Conservation (phyloP, 768 basidiomycete species). For the Erythrobasidium yunnanense region DNA sequence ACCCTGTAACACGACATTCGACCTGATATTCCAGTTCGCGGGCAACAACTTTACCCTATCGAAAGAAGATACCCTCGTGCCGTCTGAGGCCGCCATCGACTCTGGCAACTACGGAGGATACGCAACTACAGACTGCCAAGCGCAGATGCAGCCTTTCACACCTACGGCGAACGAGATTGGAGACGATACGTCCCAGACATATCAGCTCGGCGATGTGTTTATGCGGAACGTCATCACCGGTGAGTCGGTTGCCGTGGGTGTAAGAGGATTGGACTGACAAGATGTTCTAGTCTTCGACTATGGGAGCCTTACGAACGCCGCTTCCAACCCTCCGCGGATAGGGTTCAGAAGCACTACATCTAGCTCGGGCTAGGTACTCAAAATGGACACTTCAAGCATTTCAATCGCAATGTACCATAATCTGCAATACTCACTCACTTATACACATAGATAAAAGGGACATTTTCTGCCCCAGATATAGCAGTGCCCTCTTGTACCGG, state of each 20-base stretch:
- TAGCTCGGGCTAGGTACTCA: not conserved
- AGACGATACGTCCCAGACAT: constrained; percentile 11
- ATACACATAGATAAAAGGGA: not conserved
- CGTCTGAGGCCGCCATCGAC: constrained; percentile 15
- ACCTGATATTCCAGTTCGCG: constrained; percentile 22
- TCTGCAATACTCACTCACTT: not conserved
- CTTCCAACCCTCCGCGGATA: constrained; percentile 22
- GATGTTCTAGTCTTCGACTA: constrained; percentile 17
- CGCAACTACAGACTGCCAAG: constrained; percentile 14
- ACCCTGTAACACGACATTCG: constrained; percentile 10
- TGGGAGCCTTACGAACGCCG: constrained; percentile 7
- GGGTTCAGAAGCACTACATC: constrained; percentile 18
- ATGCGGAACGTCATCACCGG: constrained; percentile 22
- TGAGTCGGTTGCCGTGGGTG: constrained; percentile 2
- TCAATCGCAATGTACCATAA: not conserved
- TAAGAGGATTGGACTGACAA: not conserved
- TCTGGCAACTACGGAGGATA: constrained; percentile 21
- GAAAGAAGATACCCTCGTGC: constrained; percentile 16
- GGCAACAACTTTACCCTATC: constrained; percentile 15
- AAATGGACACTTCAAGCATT: not conserved
- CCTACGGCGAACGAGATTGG: constrained; percentile 24
- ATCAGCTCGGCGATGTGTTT: constrained; percentile 27
- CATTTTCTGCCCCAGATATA: no score
- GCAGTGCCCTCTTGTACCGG: no score
- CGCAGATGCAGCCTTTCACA: constrained; percentile 26